Conservation (phyloP, 768 basidiomycete species). For the Mycena vulgaris region DNA sequence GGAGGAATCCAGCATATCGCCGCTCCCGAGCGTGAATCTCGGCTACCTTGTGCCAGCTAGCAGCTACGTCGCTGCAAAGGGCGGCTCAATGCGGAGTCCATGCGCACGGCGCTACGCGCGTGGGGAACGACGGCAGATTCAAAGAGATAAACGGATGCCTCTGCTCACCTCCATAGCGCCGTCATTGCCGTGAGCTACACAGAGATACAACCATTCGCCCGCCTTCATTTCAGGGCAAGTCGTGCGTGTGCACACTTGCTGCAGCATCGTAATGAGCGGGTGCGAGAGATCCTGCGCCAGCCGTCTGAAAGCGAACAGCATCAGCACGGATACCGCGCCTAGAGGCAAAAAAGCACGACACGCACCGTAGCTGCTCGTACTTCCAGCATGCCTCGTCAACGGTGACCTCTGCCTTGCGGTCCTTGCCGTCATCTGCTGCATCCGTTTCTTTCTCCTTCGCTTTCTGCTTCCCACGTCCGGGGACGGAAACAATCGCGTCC, state of each 20-base stretch:
- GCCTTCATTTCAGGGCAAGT: constrained; percentile 99
- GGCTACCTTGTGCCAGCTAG: no score
- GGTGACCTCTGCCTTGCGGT: constrained; percentile 60
- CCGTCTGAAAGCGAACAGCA: constrained; percentile 64
- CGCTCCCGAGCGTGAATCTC: no score
- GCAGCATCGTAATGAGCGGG: constrained; percentile 87
- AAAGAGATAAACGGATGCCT: neutral
- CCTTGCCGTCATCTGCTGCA: constrained; percentile 52
- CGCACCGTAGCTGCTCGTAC: constrained; percentile 71
- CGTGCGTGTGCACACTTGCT: constrained; percentile 88
- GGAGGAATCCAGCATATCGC: no score
- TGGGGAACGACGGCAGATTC: neutral
- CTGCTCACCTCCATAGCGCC: constrained; percentile 84
- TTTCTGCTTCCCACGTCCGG: constrained; percentile 55
- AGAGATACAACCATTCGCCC: constrained; percentile 98
- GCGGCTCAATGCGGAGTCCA: neutral
- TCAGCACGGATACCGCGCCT: neutral
- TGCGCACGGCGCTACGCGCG: no score
- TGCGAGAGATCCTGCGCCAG: constrained; percentile 91
- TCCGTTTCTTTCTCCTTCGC: constrained; percentile 48
- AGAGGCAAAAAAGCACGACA: neutral
- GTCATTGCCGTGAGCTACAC: constrained; percentile 94
- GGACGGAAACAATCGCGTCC: constrained; percentile 83
- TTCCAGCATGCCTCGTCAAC: constrained; percentile 92
- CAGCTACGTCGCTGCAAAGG: no score